Percentiles rank a stretch among this genome's conserved stretches.
Evolutionary conservation across 805 yeast genomes (phyloP).

Genomic region (Saccharomyces jurei): DNA sequence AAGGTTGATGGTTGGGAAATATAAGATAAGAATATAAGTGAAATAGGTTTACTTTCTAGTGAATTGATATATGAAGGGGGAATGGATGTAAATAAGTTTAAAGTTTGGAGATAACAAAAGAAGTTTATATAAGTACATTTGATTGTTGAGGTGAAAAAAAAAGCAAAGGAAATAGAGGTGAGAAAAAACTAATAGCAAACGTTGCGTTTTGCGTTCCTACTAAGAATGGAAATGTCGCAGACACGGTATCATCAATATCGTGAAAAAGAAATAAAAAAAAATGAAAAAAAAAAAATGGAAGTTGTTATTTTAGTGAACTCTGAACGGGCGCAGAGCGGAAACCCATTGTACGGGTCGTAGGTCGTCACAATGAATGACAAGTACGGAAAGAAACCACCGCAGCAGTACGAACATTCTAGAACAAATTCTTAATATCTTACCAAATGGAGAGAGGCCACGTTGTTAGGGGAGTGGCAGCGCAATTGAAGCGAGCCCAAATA

Average conservation of each 20-base stretch:
- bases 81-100: background rate
- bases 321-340: background rate
- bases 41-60: background rate
- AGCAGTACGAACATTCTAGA: background rate
- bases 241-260: background rate
- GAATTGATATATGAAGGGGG: background rate
- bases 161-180: background rate
- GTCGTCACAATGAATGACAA: background rate
- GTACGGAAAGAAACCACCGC: background rate
- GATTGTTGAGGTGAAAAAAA: background rate
- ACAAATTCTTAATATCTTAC: background rate
- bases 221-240: background rate
- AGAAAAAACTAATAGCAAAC: background rate
- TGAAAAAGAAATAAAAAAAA: background rate
- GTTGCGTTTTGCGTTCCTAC: background rate
- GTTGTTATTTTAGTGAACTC: background rate
- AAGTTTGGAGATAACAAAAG: background rate
- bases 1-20: background rate
- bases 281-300: background rate
- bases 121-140: background rate
- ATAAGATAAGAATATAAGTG: background rate
- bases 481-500: background rate
- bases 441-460: background rate
- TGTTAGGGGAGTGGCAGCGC: background rate
- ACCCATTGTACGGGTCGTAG: background rate